Evolutionary conservation across 345 rosid species (phyloP).

Genomic region (Eucalyptus guilfoylei): DNA sequence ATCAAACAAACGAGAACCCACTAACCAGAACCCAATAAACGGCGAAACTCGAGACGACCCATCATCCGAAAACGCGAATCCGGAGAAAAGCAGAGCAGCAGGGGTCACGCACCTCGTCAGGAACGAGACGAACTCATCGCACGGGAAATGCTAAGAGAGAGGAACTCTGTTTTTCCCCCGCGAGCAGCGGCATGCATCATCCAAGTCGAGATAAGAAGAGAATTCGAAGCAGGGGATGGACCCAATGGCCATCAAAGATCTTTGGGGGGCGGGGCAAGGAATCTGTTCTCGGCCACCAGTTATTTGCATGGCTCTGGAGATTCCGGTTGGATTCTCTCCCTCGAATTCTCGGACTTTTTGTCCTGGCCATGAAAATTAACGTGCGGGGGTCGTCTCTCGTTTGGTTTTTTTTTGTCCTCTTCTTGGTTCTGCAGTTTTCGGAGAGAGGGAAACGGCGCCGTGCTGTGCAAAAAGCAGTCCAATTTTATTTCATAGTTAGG

Average conservation of each 20-base stretch:
- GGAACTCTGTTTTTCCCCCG: neutral
- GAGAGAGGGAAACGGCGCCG: neutral
- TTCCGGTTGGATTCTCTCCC: neutral
- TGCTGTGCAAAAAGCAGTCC: neutral
- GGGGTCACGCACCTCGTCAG: neutral
- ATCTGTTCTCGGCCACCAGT: slow-evolving; percentile 40
- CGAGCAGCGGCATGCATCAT: neutral
- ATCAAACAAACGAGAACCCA: neutral
- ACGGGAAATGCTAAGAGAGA: neutral
- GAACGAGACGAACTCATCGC: neutral
- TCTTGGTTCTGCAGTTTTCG: neutral
- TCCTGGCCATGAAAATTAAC: neutral
- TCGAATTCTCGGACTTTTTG: neutral
- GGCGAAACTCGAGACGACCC: neutral
- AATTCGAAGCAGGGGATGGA: neutral
- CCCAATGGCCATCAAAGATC: neutral
- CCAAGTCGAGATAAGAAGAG: neutral
- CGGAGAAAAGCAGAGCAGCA: neutral
- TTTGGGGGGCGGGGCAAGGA: neutral
- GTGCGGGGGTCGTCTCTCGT: neutral
- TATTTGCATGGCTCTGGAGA: slow-evolving; percentile 35
- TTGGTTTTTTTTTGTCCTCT: neutral
- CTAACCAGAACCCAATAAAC: neutral
- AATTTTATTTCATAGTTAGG: neutral
- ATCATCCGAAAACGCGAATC: neutral